Evolutionary conservation across 306 rosid species (phyloP), one percentile per base, ranked within the genome.

Genomic region (Abrus pulchellus): DNA sequence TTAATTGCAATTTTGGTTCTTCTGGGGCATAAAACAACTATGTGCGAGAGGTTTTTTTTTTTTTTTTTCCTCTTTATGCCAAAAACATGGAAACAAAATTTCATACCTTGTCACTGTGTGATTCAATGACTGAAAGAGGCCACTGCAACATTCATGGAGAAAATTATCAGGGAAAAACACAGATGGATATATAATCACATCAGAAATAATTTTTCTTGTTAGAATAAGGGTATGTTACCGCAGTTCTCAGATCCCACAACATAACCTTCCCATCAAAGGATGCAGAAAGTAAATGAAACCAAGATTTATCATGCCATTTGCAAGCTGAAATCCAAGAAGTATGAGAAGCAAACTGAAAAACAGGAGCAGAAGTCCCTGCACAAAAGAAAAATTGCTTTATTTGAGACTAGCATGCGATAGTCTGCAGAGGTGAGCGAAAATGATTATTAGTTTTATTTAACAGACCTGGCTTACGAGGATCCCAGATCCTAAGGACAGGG

Each of bases 181-280:
- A 29, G 41, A 38, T 44, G 72, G 77, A 50, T 14, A 50, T 67
- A 62, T 62, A 69, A 53, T 53, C 12, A 6, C 1, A 32, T n/a
- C 38, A 68, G 14, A 30, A 55, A 41, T 9, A 48, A 36, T 52
- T 29, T 3, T 34, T 13, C 52, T 29, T 6, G 12, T 43, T 5
- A 52, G 5, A 73, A 59, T 3, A 67, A 75, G 66, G 76, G 76
- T 67, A 45, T 10, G 56, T 83, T 92, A 96, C 99, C 86, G 97
- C 94, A 74, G 99, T 92, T 89, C 99, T 92, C 53, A 89, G 72
- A 88, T 95, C 99, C 99, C 98, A 95, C 62, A 95, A 77, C 99
- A 86, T 93, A 55, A 92, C 89, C 86, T 88, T 93, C 79, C 98
- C 97, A 67, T 95, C 99, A 59, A 90, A 91, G 1, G 99, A 96